A percentile compares a stretch with the other conserved stretches of the same genome.
These are phyloP conservation scores for Neoascochyta sp. DNA, from an alignment of 2,329 filamentous ascomycete genomes.

Conservation along the genomic window DNA sequence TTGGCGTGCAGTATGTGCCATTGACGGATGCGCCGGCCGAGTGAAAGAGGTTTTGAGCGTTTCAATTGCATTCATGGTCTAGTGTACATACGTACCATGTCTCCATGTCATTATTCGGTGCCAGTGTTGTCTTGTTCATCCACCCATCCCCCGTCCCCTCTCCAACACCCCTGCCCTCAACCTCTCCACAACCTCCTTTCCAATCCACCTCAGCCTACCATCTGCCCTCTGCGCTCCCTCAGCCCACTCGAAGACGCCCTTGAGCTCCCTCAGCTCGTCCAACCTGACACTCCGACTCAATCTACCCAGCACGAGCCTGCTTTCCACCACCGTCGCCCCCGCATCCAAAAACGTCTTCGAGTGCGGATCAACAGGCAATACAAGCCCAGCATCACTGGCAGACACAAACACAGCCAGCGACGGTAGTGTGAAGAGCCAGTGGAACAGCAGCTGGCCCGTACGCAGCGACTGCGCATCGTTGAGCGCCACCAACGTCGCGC, in stretches of 20 bases:
- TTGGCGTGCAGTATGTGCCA: constrained; percentile 73
- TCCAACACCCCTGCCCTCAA: constrained; percentile 51
- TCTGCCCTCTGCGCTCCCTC: constrained; percentile 42
- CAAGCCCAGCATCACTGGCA: constrained; percentile 57
- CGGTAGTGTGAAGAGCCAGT: constrained; percentile 69
- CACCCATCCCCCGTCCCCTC: constrained; percentile 26
- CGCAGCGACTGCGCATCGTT: constrained; percentile 53
- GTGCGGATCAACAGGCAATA: constrained; percentile 41
- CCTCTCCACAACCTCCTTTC: constrained; percentile 54
- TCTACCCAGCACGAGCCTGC: constrained; percentile 59
- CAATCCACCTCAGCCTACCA: constrained; percentile 51
- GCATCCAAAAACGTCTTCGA: constrained; percentile 51
- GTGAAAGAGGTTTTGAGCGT: no score
- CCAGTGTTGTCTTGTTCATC: no score
- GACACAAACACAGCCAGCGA: constrained; percentile 44
- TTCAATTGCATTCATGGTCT: no score
- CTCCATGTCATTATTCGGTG: no score
- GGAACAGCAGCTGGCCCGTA: constrained; percentile 51
- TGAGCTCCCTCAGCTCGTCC: constrained; percentile 55
- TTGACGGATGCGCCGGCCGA: constrained; percentile 68
- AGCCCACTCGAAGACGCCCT: constrained; percentile 64
- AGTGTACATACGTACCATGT: no score
- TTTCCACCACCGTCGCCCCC: constrained; percentile 64
- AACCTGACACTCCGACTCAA: constrained; percentile 47
- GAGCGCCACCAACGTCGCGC: constrained; percentile 69